Evolutionary conservation across 1,284 basidiomycete genomes (phyloP), one percentile per base, ranked within the genome.

Genomic region (Chondrostereum purpureum): DNA sequence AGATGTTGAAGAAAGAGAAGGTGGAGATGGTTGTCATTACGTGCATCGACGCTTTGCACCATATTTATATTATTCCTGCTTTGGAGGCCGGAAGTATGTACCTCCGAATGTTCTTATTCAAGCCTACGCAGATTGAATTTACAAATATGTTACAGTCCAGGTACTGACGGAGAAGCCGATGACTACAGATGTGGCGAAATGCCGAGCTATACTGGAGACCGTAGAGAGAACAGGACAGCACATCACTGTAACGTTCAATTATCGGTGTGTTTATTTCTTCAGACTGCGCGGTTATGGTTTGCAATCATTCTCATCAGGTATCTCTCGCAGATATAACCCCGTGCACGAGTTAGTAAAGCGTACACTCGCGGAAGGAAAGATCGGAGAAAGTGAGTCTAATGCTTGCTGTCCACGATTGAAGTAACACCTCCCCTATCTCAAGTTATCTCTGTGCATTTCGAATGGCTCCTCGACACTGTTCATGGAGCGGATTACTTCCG

Each of bases 401-500:
- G 10, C 34, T 20, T 14, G 2, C 22, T 44, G 5, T n/a, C 17
- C 23, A 27, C 19, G 16, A 16, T 27, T 6, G 2, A 17, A 10
- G 12, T 14, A 4, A 20, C 18, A 11, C 33, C 18, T n/a, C n/a
- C 16, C 16, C 17, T 19, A 20, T 13, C 5, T 13, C 41, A 44
- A 69, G 70, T 75, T 48, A 63, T 75, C 45, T 73, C 71, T 11
- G 72, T 78, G 12, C 74, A 78, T 56, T 77, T 78, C 48, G 73
- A 77, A 57, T 78, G 75, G 74, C 59, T 76, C 10, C 64, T 77
- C 12, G 64, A 66, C 45, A 69, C 63, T 2, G 73, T 76, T 4
- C 75, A 77, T 50, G 74, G 75, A 22, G 73, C 73, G n/a, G 74
- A 78, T 58, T 75, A 75, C 58, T 75, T 75, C 58, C 63, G 72